Conservation (phyloP, 768 basidiomycete genomes). For the Flagelloscypha sp. region DNA sequence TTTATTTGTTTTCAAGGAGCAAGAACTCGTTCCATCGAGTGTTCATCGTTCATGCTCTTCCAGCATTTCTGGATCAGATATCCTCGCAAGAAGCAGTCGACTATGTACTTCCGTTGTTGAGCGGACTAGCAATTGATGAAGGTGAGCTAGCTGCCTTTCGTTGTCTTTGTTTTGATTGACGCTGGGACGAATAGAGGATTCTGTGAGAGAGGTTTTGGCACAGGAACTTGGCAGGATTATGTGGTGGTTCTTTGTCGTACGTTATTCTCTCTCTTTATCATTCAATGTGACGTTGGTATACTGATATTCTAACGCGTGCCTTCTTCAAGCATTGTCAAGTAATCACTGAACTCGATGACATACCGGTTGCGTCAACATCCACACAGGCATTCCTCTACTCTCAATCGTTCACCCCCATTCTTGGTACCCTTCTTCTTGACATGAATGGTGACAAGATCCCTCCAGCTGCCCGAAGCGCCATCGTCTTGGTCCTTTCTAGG, state of each 20-base stretch:
- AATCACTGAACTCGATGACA: conserved; percentile 31
- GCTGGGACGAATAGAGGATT: conserved; percentile 50
- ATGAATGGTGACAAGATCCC: too few species aligned
- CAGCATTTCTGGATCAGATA: conserved; percentile 68
- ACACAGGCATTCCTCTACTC: conserved; percentile 53
- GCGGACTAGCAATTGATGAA: conserved; percentile 76
- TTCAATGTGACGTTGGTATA: too few species aligned
- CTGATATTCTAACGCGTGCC: conserved; percentile 7
- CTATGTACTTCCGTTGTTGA: conserved; percentile 89
- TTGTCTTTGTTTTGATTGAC: conserved; percentile 3
- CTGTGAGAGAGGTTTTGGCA: conserved; percentile 82
- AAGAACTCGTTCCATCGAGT: conserved; percentile 54
- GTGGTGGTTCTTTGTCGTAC: conserved; percentile 86
- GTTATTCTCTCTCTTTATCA: conserved; percentile 7
- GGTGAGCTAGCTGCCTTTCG: conserved; percentile 36
- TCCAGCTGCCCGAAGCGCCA: too few species aligned
- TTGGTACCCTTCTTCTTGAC: conserved; percentile 84
- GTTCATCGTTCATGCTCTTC: conserved; percentile 79
- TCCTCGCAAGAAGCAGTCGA: conserved; percentile 83
- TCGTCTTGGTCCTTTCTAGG: too few species aligned
- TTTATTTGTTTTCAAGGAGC: conserved; percentile 83
- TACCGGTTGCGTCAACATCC: conserved; percentile 19
- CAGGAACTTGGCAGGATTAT: conserved; percentile 72
- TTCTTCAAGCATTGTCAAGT: conserved; percentile 55
- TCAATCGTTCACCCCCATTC: conserved; percentile 83